Percentiles rank a stretch among this genome's conserved stretches.
Conservation (phyloP, 371 early-diverging fungal genomes). For the Mucor velutinosus region DNA sequence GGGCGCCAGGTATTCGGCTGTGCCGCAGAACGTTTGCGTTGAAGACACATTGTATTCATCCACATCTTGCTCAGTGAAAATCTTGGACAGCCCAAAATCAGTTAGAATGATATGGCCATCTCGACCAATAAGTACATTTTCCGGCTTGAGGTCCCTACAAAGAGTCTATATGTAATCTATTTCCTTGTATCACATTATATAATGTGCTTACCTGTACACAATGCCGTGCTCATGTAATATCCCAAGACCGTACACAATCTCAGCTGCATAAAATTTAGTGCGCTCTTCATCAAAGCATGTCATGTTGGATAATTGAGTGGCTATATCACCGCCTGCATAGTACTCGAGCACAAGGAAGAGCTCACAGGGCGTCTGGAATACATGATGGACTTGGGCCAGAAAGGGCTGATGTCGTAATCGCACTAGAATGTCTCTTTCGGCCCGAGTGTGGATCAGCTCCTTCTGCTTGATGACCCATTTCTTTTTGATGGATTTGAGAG, state of each 20-base stretch:
- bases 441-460: constrained; percentile 64
- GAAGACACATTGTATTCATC: constrained; percentile 29
- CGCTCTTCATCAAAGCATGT: constrained; percentile 72
- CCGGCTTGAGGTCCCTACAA: constrained; percentile 77
- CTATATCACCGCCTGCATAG: constrained; percentile 82
- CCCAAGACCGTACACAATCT: constrained; percentile 83
- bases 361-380: constrained; percentile 71
- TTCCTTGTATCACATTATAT: background rate
- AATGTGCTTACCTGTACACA: constrained; percentile 57
- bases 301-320: constrained; percentile 72
- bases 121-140: constrained; percentile 76
- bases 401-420: constrained; percentile 68
- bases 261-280: constrained; percentile 85
- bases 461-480: constrained; percentile 61
- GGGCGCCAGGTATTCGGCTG: constrained; percentile 91
- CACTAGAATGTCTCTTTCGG: constrained; percentile 74
- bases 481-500: constrained; percentile 76
- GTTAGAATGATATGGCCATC: constrained; percentile 88
- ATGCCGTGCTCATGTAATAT: constrained; percentile 86
- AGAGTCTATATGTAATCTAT: background rate
- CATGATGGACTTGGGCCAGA: constrained; percentile 69
- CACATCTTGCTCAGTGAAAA: constrained; percentile 44
- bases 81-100: constrained; percentile 87
- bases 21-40: constrained; percentile 94
- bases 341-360: constrained; percentile 87